Evolutionary conservation across 1,284 basidiomycete genomes (phyloP).

Genomic region (Moesziomyces sp.): DNA sequence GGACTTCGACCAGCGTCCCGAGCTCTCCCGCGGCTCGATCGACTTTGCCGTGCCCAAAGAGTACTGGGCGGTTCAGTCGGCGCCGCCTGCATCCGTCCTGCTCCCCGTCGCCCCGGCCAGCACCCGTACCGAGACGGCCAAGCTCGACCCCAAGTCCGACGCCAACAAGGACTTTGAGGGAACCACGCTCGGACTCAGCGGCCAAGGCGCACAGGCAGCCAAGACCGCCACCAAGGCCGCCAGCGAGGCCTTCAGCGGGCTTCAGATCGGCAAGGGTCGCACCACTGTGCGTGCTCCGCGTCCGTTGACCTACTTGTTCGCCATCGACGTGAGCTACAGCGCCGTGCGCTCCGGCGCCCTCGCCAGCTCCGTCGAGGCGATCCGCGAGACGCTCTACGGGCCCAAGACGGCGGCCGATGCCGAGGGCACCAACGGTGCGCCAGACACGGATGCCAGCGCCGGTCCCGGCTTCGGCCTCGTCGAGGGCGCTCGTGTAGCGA

Average conservation of each 20-base stretch:
- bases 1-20: slow-evolving; percentile 84
- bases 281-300: slow-evolving; percentile 64
- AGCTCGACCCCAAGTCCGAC: slow-evolving; percentile 51
- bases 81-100: slow-evolving; percentile 67
- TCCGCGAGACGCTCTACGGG: slow-evolving; percentile 77
- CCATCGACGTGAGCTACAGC: slow-evolving; percentile 83
- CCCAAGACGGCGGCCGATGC: slow-evolving; percentile 38
- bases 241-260: slow-evolving; percentile 57
- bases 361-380: slow-evolving; percentile 75
- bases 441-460: slow-evolving; percentile 28
- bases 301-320: slow-evolving; percentile 85
- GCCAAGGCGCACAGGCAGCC: slow-evolving; percentile 59
- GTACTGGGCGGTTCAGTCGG: slow-evolving; percentile 79
- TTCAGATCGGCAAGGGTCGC: slow-evolving; percentile 60
- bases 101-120: slow-evolving; percentile 60
- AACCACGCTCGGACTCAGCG: slow-evolving; percentile 59
- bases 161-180: slow-evolving; percentile 51
- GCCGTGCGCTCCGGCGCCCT: slow-evolving; percentile 81
- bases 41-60: slow-evolving; percentile 87
- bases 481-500: slow-evolving; percentile 70
- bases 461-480: slow-evolving; percentile 64
- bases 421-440: slow-evolving; percentile 36
- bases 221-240: slow-evolving; percentile 63
- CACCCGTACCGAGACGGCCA: slow-evolving; percentile 55
- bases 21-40: slow-evolving; percentile 89